Conservation (phyloP, 106 monocot species). For the Alisma plantagoaquatica region DNA sequence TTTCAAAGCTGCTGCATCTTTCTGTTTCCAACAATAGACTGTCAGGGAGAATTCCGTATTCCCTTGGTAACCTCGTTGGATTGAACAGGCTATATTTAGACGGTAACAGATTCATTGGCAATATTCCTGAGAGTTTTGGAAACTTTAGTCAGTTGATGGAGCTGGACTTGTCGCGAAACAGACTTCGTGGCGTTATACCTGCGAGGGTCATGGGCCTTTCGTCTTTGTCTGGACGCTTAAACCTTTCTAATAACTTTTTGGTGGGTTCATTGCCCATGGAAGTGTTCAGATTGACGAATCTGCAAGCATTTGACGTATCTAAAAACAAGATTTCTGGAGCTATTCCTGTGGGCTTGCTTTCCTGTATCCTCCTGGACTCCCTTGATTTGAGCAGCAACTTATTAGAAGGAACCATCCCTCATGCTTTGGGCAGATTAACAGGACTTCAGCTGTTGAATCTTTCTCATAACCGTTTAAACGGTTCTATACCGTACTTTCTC, state of each 20-base stretch:
- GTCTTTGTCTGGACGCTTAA: not conserved
- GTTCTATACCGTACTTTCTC: not conserved
- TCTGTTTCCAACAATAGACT: not conserved
- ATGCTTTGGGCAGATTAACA: not conserved
- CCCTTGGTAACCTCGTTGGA: not conserved
- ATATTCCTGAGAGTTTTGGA: not conserved
- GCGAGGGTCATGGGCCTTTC: not conserved
- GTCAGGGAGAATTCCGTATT: not conserved
- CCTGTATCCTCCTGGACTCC: not conserved
- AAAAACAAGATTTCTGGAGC: constrained; percentile 3
- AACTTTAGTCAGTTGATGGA: not conserved
- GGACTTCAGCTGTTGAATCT: not conserved
- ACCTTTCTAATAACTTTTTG: constrained; percentile 8
- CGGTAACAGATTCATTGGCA: not conserved
- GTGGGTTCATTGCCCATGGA: constrained; percentile 3
- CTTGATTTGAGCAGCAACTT: not conserved
- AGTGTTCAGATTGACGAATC: constrained; percentile 6
- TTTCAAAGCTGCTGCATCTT: not conserved
- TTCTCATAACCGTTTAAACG: not conserved
- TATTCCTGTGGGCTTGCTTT: not conserved
- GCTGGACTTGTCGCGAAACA: constrained; percentile 2
- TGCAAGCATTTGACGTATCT: not conserved
- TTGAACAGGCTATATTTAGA: not conserved
- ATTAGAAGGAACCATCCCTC: not conserved
- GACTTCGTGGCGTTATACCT: constrained; percentile 5